Base-by-base conservation (phyloP, 2,329 filamentous ascomycete genomes). In the Calonectria henricotiae region DNA sequence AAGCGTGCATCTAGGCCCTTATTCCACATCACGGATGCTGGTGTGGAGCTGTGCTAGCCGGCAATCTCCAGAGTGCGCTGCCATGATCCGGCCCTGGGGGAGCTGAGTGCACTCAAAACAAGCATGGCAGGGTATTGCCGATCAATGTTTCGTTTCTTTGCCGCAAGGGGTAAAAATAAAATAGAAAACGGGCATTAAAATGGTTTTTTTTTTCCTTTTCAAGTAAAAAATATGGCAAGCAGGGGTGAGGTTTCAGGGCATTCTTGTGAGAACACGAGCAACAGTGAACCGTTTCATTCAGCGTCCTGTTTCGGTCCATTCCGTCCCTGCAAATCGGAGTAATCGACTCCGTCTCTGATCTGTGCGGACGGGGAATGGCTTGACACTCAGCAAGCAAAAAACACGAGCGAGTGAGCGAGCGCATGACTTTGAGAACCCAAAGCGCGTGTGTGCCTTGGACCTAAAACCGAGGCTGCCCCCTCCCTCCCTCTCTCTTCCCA, bases 341-440 rank as follows among this genome's bases (percentile, higher is more conserved):
- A 55, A 55, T 55, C 51, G 23, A 25, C n/a, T 37, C 51, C 32
- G 51, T 39, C 51, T 2, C 35, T 39, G 32, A 9, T 55, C 51
- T 55, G 46, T 30, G n/a, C 32, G 13, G 51, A 55, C n/a, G 51
- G n/a, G 17, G 39, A 32, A 39, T 23, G n/a, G 32, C 20, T 20
- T 12, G 43, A 44, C n/a, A 11, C 4, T 7, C 12, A 30, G 27
- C 7, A 7, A 30, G n/a, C 27, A 23, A 46, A 46, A 46, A 23
- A 23, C n/a, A 12, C n/a, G 3, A 39, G 37, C 37, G 9, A 9
- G 37, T 12, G 12, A 55, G 37, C 15, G 12, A 55, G 20, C n/a
- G 17, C 2, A 49, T 17, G 46, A 11, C 43, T 9, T 5, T 27
- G 11, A 55, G 32, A 37, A 55, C 37, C 51, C 51, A 30, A 15